A percentile compares a stretch with the other conserved stretches of the same genome.
phyloP scores from a whole-genome alignment of 345 rosid genomes.

The Punica granatum region DNA sequence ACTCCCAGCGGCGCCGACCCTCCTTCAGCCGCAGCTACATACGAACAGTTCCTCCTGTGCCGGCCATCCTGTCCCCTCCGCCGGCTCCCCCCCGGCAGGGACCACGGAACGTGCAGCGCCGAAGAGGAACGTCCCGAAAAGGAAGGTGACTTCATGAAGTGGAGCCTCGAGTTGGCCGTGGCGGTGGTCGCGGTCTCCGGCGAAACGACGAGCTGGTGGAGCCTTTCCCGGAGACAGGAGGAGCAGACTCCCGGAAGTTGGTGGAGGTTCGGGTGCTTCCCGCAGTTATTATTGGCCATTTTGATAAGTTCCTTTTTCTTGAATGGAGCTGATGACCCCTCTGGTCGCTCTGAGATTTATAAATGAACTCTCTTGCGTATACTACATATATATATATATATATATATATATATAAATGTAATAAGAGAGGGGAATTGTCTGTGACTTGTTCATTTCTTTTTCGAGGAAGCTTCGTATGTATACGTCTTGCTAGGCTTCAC shows the following conservation, averaged over 20 bases:
- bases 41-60: conserved; percentile 33
- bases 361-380: no score
- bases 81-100: neutral
- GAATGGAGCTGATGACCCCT: neutral
- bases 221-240: conserved; percentile 16
- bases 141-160: neutral
- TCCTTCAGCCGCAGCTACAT: conserved; percentile 12
- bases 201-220: neutral
- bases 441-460: neutral
- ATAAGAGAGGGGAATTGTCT: neutral
- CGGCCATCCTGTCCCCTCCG: conserved; percentile 1
- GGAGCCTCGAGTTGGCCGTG: neutral
- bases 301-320: neutral
- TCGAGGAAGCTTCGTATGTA: neutral
- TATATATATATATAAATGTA: neutral
- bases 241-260: conserved; percentile 17
- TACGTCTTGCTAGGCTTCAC: no score
- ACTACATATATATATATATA: no score
- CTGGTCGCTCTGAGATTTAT: neutral
- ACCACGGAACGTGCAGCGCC: no score
- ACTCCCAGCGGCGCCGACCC: conserved; percentile 32
- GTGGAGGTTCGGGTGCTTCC: conserved; percentile 9
- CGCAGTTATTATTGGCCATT: conserved; percentile 7
- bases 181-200: neutral
- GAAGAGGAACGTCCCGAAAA: conserved; percentile 9